Conservation (phyloP, 2,329 filamentous ascomycete genomes). For the Fusarium clavum region DNA sequence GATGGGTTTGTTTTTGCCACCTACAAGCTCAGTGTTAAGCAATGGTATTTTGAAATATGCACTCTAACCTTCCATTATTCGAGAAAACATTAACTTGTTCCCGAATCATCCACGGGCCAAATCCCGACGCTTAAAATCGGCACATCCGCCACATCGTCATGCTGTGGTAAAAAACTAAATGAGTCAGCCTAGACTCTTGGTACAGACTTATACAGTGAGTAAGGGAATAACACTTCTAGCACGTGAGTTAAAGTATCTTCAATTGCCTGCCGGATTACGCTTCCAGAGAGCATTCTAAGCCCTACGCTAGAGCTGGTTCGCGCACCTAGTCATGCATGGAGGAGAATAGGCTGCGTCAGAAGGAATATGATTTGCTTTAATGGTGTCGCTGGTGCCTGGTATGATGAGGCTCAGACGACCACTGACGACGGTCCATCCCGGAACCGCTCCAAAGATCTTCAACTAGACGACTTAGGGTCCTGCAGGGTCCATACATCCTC, state of each 20-base stretch:
- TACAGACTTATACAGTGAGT: background rate
- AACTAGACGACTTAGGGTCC: background rate
- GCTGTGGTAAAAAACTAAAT: background rate
- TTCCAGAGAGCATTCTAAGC: background rate
- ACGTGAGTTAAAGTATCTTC: background rate
- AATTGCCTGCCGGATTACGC: background rate
- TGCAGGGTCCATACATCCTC: background rate
- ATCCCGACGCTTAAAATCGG: too few relatives aligned
- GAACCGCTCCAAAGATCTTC: too few relatives aligned
- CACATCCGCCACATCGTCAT: too few relatives aligned
- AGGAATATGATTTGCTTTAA: background rate
- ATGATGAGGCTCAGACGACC: too few relatives aligned
- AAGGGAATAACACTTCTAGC: fast-evolving
- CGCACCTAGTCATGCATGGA: background rate
- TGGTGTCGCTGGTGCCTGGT: background rate
- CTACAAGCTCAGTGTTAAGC: too few relatives aligned
- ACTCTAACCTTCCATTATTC: too few relatives aligned
- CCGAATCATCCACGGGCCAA: too few relatives aligned
- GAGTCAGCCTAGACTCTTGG: background rate
- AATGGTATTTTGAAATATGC: too few relatives aligned
- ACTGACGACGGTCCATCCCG: too few relatives aligned
- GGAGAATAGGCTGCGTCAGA: too few relatives aligned
- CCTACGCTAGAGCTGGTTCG: background rate
- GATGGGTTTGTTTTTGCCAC: too few relatives aligned
- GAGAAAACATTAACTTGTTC: too few relatives aligned